A percentile compares a stretch with the other conserved stretches of the same genome.
Evolutionary conservation across 345 rosid species (phyloP).

Genomic region (Cochlearia excelsa): DNA sequence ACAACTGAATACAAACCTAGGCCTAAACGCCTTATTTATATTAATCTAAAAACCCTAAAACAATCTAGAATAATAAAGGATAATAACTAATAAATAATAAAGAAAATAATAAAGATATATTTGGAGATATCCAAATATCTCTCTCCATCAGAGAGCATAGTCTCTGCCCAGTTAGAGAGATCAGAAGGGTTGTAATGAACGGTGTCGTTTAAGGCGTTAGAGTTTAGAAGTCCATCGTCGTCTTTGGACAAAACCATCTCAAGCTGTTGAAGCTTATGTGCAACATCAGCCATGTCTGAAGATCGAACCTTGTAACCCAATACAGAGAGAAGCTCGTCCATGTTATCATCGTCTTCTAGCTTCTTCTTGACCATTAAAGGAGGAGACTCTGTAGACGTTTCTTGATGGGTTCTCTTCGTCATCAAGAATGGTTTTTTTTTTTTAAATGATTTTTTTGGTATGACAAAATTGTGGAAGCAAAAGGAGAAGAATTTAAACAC

Average conservation of each 20-base stretch:
- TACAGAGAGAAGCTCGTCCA: conserved; percentile 84
- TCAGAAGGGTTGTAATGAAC: conserved; percentile 86
- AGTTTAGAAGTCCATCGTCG: conserved; percentile 44
- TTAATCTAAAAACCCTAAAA: no score
- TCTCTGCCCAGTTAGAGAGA: conserved; percentile 66
- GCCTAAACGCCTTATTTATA: no score
- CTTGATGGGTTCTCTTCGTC: conserved; percentile 66
- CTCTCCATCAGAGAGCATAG: conserved; percentile 45
- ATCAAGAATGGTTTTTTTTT: conserved; percentile 24
- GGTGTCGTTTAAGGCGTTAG: conserved; percentile 54
- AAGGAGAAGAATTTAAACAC: conserved; percentile 23
- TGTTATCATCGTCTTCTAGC: conserved; percentile 41
- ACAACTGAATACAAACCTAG: no score
- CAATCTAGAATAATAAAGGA: no score
- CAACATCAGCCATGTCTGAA: conserved; percentile 86
- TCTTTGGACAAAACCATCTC: conserved; percentile 77
- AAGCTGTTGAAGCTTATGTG: conserved; percentile 80
- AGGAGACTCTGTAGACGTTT: conserved; percentile 36
- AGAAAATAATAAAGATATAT: no score
- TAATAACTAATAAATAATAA: no score
- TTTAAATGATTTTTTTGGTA: conserved; percentile 28
- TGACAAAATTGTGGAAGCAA: conserved; percentile 26
- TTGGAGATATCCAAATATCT: no score
- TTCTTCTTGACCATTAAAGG: conserved; percentile 31
- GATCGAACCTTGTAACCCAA: conserved; percentile 79